A percentile compares a stretch with the other conserved stretches of the same genome.
phyloP scores from a whole-genome alignment of 2,329 filamentous ascomycete species.

The Aspergillus neoniger region DNA sequence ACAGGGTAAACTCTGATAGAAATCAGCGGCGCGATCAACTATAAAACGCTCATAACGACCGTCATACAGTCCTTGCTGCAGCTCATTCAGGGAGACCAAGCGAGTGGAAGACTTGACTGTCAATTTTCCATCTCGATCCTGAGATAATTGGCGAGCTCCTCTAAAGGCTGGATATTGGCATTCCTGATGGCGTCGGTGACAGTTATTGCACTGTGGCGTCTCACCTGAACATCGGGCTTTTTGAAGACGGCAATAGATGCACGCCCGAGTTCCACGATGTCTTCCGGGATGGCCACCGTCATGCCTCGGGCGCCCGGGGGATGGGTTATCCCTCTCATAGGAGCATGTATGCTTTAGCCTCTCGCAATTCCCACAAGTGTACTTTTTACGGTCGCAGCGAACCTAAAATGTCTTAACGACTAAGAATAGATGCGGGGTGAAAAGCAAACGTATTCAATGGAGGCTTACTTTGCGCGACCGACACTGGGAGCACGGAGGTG shows the following conservation, averaged over 20 bases:
- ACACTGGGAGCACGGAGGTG: background rate
- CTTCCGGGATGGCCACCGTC: background rate
- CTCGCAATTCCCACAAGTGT: background rate
- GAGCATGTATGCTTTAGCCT: background rate
- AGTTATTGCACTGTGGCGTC: background rate
- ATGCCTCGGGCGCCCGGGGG: background rate
- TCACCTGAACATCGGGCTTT: conserved; percentile 1
- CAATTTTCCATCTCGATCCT: background rate
- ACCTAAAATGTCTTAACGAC: background rate
- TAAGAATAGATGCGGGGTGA: background rate
- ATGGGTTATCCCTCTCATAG: background rate
- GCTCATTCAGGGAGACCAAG: background rate
- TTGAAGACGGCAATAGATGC: background rate
- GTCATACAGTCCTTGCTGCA: background rate
- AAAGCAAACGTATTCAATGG: background rate
- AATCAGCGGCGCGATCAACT: background rate
- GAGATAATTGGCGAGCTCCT: background rate
- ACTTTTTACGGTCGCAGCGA: background rate
- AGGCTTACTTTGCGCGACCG: background rate
- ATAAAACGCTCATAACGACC: background rate
- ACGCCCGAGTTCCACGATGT: background rate
- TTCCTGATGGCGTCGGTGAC: background rate
- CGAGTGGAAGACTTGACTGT: background rate
- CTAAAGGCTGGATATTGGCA: background rate
- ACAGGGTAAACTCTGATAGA: background rate